A percentile compares a stretch with the other conserved stretches of the same genome.
Evolutionary conservation across 1,139 yeast species (phyloP).

Genomic region (Saccharomyces pastorianus): DNA sequence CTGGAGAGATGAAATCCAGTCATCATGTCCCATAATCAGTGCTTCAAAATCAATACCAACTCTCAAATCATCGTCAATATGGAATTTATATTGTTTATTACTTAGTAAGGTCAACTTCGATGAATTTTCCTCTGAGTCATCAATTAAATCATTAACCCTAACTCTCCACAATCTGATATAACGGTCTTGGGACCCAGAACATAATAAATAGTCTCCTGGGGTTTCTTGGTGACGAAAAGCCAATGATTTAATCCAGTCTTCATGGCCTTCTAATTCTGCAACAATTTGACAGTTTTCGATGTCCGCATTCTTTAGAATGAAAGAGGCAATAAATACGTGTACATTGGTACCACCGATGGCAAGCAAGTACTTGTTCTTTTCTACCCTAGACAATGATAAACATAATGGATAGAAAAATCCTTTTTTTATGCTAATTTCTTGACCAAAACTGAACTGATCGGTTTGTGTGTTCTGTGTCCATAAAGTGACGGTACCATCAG

Average conservation of each 20-base stretch:
- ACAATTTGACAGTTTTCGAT: slow-evolving; percentile 33
- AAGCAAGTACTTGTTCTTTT: slow-evolving; percentile 39
- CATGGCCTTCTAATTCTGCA: slow-evolving; percentile 73
- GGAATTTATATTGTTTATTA: slow-evolving; percentile 59
- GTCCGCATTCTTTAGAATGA: slow-evolving; percentile 27
- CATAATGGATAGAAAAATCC: slow-evolving; percentile 59
- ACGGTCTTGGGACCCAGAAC: slow-evolving; percentile 85
- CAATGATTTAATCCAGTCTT: slow-evolving; percentile 86
- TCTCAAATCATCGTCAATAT: slow-evolving; percentile 31
- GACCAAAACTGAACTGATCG: slow-evolving; percentile 28
- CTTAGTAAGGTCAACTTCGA: slow-evolving; percentile 45
- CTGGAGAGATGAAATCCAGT: slow-evolving; percentile 80
- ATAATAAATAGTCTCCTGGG: slow-evolving; percentile 50
- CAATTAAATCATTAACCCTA: slow-evolving; percentile 48
- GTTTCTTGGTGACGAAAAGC: slow-evolving; percentile 45
- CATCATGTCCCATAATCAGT: slow-evolving; percentile 94
- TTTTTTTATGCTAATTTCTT: slow-evolving; percentile 35
- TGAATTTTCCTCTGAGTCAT: slow-evolving; percentile 48
- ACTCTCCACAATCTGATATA: slow-evolving; percentile 83
- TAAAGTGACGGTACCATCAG: slow-evolving; percentile 50
- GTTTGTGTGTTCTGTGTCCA: slow-evolving; percentile 36
- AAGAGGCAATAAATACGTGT: slow-evolving; percentile 48
- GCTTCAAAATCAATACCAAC: slow-evolving; percentile 77
- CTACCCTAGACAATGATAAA: slow-evolving; percentile 44
- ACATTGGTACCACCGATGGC: slow-evolving; percentile 75